Base-by-base conservation (phyloP, 164 flowering plant genomes). In the Vitis cinerea region DNA sequence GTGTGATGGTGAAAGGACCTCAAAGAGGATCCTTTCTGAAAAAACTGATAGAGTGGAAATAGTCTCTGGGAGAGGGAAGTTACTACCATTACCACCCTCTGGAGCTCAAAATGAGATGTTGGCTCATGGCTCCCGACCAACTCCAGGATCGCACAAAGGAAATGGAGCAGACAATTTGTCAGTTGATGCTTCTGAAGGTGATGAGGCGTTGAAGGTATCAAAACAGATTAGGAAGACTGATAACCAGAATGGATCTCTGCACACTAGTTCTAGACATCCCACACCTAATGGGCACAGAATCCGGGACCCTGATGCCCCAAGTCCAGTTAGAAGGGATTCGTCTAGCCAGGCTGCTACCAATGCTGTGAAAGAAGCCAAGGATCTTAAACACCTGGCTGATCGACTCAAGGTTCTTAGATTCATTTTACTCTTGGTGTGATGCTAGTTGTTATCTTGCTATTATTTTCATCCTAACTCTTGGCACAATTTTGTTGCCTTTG, bases 361-460 rank as follows among this genome's bases (percentile, higher is more conserved):
- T 75, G 93, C 88, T 59, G 8, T 96, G 63, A 96, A 88, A 84
- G 99, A 96, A 75, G 98, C 98, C 31, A 92, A 76, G 78, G 85
- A 82, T 83, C 81, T 96, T 17, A 96, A 96, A 77, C 98, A 92
- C 78, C 19, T 80, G 67, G 99, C 99, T 60, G 94, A 96, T 80
- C 97, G 97, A 59, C 75, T 88, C 16, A 90, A 87, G 98, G 99
- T 96, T 31, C 52, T 30, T 29, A 47, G 11, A 53, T 23, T n/a
- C 54, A 14, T 31, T 68, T 73, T 17, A 37, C 47, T 67, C 65
- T 57, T 61, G 19, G 67, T 63, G 52, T 72, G 53, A 64, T 49
- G 13, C 62, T 60, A 2, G 16, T 57, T 16, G 47, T 17, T 59
- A 12, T 37, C 44, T 11, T 51, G 30, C 37, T 66, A 10, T 67